Conservation (phyloP, 192 early-diverging fungal species). For the Ambispora gerdemannii region DNA sequence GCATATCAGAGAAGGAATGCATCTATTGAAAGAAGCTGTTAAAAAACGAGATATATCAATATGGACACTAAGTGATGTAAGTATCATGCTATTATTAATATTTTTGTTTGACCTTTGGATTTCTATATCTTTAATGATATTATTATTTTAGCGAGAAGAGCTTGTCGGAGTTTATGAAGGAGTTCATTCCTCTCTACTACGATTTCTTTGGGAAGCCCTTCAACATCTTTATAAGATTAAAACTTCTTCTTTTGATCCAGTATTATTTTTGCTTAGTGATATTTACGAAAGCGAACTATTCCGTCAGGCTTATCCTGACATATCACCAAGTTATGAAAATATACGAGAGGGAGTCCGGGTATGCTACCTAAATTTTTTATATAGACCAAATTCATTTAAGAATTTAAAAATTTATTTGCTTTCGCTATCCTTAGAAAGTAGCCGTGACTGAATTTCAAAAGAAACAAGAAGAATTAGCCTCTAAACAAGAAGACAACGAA, state of each 20-base stretch:
- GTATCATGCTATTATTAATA: background rate
- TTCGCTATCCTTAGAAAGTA: constrained; percentile 6
- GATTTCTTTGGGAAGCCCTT: constrained; percentile 3
- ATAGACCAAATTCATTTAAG: too few relatives aligned
- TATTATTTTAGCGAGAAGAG: constrained; percentile 14
- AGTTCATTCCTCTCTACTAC: constrained; percentile 15
- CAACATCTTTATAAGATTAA: constrained; percentile 12
- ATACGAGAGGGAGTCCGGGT: constrained; percentile 12
- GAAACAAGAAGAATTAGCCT: background rate
- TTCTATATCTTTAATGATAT: background rate
- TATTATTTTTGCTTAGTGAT: background rate
- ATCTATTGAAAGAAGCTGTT: constrained; percentile 40
- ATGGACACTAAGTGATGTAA: constrained; percentile 59
- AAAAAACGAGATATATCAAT: constrained; percentile 47
- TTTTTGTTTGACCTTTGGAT: background rate
- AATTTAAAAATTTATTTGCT: background rate
- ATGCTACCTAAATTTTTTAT: background rate
- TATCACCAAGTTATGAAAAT: constrained; percentile 16
- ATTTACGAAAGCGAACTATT: constrained; percentile 28
- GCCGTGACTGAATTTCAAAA: background rate
- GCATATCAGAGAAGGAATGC: constrained; percentile 38
- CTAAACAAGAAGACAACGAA: constrained; percentile 8
- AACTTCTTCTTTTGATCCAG: constrained; percentile 8
- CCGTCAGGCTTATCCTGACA: background rate
- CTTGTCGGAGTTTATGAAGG: constrained; percentile 21